Evolutionary conservation across 2,329 filamentous ascomycete genomes (phyloP).

Genomic region (Colletotrichum coccodes): DNA sequence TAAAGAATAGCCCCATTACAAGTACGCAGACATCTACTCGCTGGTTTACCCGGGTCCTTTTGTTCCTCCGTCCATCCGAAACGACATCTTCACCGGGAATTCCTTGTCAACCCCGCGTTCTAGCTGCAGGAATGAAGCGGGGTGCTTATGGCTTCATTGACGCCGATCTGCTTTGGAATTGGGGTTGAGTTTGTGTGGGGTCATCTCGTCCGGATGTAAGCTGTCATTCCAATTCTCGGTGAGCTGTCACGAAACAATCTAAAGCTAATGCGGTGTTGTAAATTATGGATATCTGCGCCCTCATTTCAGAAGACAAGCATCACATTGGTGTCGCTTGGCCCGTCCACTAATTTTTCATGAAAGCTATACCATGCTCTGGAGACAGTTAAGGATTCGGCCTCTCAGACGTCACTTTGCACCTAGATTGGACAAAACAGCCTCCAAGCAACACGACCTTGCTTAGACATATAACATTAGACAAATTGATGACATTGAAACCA

Average conservation of each 20-base stretch:
- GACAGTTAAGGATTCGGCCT: too few species aligned
- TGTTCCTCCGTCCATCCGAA: slow-evolving; percentile 8
- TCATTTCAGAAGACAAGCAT: too few species aligned
- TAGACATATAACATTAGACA: too few species aligned
- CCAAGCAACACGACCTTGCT: neutral
- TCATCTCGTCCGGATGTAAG: neutral
- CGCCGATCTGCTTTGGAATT: slow-evolving; percentile 1
- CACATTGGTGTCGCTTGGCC: too few species aligned
- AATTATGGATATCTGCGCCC: too few species aligned
- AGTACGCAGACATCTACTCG: slow-evolving; percentile 1
- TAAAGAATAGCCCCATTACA: neutral
- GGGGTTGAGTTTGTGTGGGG: neutral
- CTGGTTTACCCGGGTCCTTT: neutral
- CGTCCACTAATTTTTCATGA: too few species aligned
- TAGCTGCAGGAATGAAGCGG: neutral
- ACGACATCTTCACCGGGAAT: neutral
- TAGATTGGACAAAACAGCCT: neutral
- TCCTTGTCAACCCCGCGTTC: slow-evolving; percentile 16
- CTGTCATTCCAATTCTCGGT: neutral
- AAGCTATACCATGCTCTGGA: too few species aligned
- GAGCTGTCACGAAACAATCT: neutral
- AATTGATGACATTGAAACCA: too few species aligned
- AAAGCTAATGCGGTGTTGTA: neutral
- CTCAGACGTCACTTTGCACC: neutral
- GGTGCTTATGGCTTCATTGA: neutral